Conservation (phyloP, 192 early-diverging fungal species). For the Pilaira anomala region DNA sequence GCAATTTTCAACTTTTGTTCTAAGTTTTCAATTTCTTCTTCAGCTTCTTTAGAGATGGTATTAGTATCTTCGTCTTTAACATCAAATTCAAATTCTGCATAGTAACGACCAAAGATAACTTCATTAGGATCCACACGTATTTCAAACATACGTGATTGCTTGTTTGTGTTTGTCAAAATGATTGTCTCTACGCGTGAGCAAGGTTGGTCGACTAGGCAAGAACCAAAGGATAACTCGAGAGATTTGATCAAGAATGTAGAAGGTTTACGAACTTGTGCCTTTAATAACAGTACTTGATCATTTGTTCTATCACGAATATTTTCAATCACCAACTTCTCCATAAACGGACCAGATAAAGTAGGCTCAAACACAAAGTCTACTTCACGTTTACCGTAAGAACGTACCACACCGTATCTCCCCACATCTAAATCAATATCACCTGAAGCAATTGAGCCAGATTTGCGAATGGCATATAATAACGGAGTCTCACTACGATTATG, state of each 20-base stretch:
- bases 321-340: slow-evolving; percentile 82
- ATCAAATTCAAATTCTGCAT: slow-evolving; percentile 62
- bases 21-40: slow-evolving; percentile 93
- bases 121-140: slow-evolving; percentile 71
- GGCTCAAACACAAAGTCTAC: slow-evolving; percentile 93
- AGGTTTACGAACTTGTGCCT: slow-evolving; percentile 86
- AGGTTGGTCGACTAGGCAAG: slow-evolving; percentile 56
- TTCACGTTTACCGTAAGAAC: slow-evolving; percentile 87
- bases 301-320: slow-evolving; percentile 86
- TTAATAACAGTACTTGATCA: slow-evolving; percentile 75
- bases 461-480: slow-evolving; percentile 86
- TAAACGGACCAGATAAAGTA: slow-evolving; percentile 80
- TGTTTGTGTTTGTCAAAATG: slow-evolving; percentile 78
- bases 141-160: slow-evolving; percentile 77
- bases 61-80: slow-evolving; percentile 58
- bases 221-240: slow-evolving; percentile 71
- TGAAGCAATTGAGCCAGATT: slow-evolving; percentile 92
- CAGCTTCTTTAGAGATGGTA: slow-evolving; percentile 62
- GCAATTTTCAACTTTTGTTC: slow-evolving; percentile 99
- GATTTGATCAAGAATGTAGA: slow-evolving; percentile 83
- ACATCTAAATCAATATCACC: slow-evolving; percentile 82
- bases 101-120: slow-evolving; percentile 54
- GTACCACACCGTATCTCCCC: slow-evolving; percentile 82
- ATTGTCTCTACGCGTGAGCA: slow-evolving; percentile 57
- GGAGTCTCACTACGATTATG: slow-evolving; percentile 90